phyloP scores from a whole-genome alignment of 2,329 filamentous ascomycete genomes.

The Clarireedia monteithiana region DNA sequence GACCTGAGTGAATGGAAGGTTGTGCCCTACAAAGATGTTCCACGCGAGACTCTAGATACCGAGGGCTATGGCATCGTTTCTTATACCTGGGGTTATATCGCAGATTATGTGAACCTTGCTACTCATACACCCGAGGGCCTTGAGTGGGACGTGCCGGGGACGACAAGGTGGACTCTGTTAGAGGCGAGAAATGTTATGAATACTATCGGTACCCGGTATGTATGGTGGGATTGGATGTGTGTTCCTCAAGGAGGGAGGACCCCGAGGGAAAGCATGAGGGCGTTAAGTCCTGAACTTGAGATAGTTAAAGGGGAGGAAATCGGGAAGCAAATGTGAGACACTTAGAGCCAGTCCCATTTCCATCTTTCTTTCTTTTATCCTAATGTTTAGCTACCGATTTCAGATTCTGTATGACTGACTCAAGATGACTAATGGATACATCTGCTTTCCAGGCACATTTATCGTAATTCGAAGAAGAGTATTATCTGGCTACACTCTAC shows the following conservation, averaged over 20 bases:
- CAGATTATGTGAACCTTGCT: background rate
- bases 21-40: background rate
- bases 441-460: background rate
- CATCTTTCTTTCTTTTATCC: no score
- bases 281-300: background rate
- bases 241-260: background rate
- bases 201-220: background rate
- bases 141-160: background rate
- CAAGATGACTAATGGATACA: no score
- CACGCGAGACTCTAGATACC: background rate
- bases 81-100: background rate
- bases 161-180: background rate
- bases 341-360: no score
- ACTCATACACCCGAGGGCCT: background rate
- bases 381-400: no score
- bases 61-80: background rate
- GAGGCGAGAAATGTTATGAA: background rate
- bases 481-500: slow-evolving; percentile 1
- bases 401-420: no score
- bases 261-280: no score
- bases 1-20: background rate
- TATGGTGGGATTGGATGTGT: background rate
- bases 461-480: background rate
- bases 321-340: background rate
- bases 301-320: background rate